Evolutionary conservation across 768 basidiomycete genomes (phyloP), one percentile per base, ranked within the genome.

Genomic region (Cytidiella melzeri): DNA sequence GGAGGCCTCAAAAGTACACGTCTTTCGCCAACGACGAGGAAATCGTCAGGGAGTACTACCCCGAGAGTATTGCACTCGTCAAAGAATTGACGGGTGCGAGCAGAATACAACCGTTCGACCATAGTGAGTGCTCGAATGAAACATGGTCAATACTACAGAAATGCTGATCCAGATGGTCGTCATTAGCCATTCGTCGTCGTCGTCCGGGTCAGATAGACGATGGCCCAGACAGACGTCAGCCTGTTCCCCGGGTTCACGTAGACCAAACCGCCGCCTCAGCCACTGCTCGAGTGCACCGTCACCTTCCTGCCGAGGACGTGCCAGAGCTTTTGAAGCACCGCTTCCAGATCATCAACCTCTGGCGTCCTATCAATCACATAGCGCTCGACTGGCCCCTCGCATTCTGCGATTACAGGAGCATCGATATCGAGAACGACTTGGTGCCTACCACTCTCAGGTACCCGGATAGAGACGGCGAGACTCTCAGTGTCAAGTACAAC

Each of bases 61-160:
- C 74, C 0, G 83, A 85, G 63, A 76, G 76, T 55, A 66, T 71
- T 15, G 75, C 76, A 57, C 66, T 83, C 38, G 61, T 84, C 38
- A 83, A 84, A 67, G 61, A 75, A 50, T 47, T 77, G 9, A 82
- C 81, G 0, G 81, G 83, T 3, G 83, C 83, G 0, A 76, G 68
- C 55, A 67, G 71, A 21, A 78, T 81, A 9, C 74, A 81, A n/a
- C 45, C 83, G 12, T 85, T 84, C 55, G 81, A 83, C 55, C 81
- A 83, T 57, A 83, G 82, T 80, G 50, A 47, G 80, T 59, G n/a
- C 21, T 20, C 12, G 18, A n/a, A 9, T 34, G 19, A 5, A 46
- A 19, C 21, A 30, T 15, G 19, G 3, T 27, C 24, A n/a, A 13
- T 49, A 19, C 49, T 25, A 26, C 28, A 24, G 15, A 34, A 34